Percentiles rank a stretch among this genome's conserved stretches.
Evolutionary conservation across 805 yeast species (phyloP).

Genomic region (Helenozyma baotianmanensis): DNA sequence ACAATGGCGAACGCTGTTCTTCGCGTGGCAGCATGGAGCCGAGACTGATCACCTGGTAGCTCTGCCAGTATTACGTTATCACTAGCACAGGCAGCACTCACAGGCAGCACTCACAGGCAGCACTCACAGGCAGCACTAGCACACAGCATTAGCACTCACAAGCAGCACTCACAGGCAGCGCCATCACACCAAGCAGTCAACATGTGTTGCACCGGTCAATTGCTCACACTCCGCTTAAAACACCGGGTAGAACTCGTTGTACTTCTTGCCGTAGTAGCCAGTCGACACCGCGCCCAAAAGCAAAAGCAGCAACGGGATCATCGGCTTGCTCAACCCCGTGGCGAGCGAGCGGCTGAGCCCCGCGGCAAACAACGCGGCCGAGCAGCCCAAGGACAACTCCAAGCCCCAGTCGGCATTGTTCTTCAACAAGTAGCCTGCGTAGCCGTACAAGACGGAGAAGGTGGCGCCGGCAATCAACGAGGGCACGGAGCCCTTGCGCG

Average conservation of each 20-base stretch:
- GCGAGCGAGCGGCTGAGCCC: conserved; percentile 69
- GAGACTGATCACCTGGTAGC: too few relatives aligned
- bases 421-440: conserved; percentile 69
- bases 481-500: conserved; percentile 67
- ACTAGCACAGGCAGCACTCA: too few relatives aligned
- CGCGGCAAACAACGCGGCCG: conserved; percentile 61
- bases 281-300: conserved; percentile 61
- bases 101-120: too few relatives aligned
- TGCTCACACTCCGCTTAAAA: conserved; percentile 4
- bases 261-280: conserved; percentile 69
- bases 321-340: conserved; percentile 59
- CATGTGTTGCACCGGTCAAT: too few relatives aligned
- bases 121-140: too few relatives aligned
- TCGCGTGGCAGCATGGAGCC: too few relatives aligned
- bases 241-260: conserved; percentile 59
- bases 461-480: conserved; percentile 74
- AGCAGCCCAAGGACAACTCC: conserved; percentile 72
- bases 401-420: conserved; percentile 76
- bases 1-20: background rate
- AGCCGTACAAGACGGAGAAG: conserved; percentile 56
- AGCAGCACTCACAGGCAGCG: too few relatives aligned
- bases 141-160: too few relatives aligned
- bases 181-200: too few relatives aligned
- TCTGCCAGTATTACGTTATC: too few relatives aligned
- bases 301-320: conserved; percentile 66